These are phyloP conservation scores for Elaphomyces granulatus DNA, from an alignment of 495 filamentous ascomycete species.

Conservation along the genomic window DNA sequence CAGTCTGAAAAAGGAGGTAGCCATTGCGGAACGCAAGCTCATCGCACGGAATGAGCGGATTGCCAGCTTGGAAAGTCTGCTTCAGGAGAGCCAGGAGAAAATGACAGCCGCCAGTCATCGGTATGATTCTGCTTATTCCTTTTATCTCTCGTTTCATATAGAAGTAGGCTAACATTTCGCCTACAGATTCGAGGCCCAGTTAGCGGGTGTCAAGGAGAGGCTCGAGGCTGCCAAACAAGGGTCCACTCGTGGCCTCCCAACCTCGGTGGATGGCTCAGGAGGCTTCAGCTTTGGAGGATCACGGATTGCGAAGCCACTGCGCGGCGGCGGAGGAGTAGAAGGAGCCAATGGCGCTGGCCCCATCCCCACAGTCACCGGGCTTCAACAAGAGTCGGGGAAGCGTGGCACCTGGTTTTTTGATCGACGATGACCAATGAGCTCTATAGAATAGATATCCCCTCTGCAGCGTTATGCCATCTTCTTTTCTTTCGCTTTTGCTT, in stretches of 20 bases:
- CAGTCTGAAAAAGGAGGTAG: slow-evolving; percentile 94
- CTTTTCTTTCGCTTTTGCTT: too few species aligned
- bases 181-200: slow-evolving; percentile 84
- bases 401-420: slow-evolving; percentile 38
- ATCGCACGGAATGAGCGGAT: slow-evolving; percentile 95
- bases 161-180: slow-evolving; percentile 3
- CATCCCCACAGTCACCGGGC: slow-evolving; percentile 19
- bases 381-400: slow-evolving; percentile 36
- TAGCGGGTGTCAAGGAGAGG: slow-evolving; percentile 93
- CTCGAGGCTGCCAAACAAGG: slow-evolving; percentile 89
- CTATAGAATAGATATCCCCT: too few species aligned
- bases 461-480: too few species aligned
- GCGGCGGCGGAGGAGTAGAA: slow-evolving; percentile 58
- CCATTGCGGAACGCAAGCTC: slow-evolving; percentile 93
- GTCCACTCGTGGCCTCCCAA: slow-evolving; percentile 64
- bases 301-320: slow-evolving; percentile 90
- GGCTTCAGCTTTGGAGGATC: slow-evolving; percentile 67
- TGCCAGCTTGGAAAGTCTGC: slow-evolving; percentile 72
- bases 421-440: slow-evolving; percentile 23
- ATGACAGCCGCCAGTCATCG: slow-evolving; percentile 88
- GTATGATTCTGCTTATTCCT: slow-evolving; percentile 44
- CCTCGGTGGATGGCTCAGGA: slow-evolving; percentile 40
- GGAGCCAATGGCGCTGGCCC: slow-evolving; percentile 22
- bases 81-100: slow-evolving; percentile 97
- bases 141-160: too few species aligned